Conservation (phyloP, 208 protist genomes). For the Crithidia sp. region DNA sequence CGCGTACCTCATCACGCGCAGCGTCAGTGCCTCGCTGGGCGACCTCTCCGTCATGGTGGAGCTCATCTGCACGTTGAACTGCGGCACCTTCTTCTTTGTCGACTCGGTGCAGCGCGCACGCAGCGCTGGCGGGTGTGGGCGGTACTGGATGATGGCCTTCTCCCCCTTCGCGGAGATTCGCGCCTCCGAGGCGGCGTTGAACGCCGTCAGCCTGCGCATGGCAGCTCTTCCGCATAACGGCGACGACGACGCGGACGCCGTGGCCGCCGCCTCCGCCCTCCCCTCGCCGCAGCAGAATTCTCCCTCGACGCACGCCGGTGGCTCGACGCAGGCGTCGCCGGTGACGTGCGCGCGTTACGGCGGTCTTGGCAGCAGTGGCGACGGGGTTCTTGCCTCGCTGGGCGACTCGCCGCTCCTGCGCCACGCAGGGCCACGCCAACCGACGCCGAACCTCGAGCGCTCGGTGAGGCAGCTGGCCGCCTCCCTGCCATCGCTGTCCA, state of each 20-base stretch:
- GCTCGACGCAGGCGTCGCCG: not conserved
- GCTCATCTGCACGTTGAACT: not conserved
- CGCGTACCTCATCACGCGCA: slow-evolving; percentile 4
- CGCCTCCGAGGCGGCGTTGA: slow-evolving; percentile 14
- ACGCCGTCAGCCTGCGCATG: slow-evolving; percentile 12
- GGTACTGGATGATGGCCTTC: slow-evolving; percentile 23
- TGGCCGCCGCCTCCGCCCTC: not conserved
- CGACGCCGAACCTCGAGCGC: not conserved
- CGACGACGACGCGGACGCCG: not conserved
- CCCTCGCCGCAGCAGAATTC: not conserved
- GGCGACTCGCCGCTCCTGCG: not conserved
- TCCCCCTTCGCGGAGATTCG: slow-evolving; percentile 11
- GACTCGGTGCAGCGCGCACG: slow-evolving; percentile 20
- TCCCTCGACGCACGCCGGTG: not conserved
- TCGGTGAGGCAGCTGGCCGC: slow-evolving; percentile 6
- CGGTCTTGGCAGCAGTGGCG: too few relatives aligned
- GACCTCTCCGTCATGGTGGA: slow-evolving; percentile 14
- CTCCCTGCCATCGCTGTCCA: not conserved
- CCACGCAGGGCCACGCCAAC: not conserved
- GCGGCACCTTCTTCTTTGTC: slow-evolving; percentile 21
- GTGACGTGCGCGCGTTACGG: too few relatives aligned
- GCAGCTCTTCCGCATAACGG: not conserved
- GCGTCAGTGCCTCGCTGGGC: slow-evolving; percentile 4
- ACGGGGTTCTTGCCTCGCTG: too few relatives aligned
- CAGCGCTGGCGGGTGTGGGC: not conserved